A percentile compares a stretch with the other conserved stretches of the same genome.
Conservation (phyloP, 1,139 yeast species). For the Arxiozyma heterogenica region DNA sequence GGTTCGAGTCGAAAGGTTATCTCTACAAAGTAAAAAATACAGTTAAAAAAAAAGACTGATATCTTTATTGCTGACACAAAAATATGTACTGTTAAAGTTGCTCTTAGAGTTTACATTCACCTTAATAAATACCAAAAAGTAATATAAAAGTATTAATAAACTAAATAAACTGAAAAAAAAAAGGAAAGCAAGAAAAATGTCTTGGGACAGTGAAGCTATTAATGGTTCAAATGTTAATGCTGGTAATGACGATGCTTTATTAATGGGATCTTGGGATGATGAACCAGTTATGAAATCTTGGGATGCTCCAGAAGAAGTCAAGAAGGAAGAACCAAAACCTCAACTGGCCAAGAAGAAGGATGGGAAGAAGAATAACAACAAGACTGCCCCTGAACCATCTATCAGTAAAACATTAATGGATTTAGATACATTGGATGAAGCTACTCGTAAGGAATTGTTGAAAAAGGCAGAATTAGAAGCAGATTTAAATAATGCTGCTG, state of each 20-base stretch:
- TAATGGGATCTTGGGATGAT: constrained; percentile 73
- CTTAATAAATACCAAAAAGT: neutral
- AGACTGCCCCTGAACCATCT: constrained; percentile 30
- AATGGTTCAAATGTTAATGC: constrained; percentile 49
- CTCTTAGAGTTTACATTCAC: neutral
- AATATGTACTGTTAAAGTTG: too few species aligned
- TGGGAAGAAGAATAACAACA: constrained; percentile 33
- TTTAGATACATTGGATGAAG: constrained; percentile 56
- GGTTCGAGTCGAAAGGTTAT: neutral
- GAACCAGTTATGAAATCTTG: constrained; percentile 75
- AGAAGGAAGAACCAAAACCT: constrained; percentile 28
- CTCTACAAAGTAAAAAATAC: neutral
- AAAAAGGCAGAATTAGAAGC: constrained; percentile 72
- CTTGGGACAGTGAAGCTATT: constrained; percentile 80
- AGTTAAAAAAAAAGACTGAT: neutral
- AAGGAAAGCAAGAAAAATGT: constrained; percentile 17
- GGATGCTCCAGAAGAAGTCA: constrained; percentile 52
- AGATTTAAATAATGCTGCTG: constrained; percentile 89
- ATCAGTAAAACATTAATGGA: constrained; percentile 33
- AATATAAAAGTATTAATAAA: too few species aligned
- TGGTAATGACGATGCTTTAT: constrained; percentile 37
- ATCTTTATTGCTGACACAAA: neutral
- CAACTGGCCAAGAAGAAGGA: constrained; percentile 35
- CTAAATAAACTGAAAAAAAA: too few species aligned
- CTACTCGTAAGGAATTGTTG: constrained; percentile 61